Evolutionary conservation across 2,329 filamentous ascomycete species (phyloP).

Genomic region (Claviceps sp.): DNA sequence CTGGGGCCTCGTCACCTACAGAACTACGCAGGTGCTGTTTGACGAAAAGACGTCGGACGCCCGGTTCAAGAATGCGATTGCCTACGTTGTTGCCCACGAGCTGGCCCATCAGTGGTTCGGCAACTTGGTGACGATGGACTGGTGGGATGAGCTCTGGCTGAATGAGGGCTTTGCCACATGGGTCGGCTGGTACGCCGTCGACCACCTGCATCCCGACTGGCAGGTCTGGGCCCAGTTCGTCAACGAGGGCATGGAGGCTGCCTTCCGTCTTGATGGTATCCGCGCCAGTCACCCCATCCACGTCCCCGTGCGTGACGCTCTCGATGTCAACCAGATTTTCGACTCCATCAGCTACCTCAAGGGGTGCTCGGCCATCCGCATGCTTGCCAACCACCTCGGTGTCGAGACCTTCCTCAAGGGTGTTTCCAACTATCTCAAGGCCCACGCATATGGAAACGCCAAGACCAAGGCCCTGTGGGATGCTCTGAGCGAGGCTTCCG

Average conservation of each 20-base stretch:
- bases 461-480: constrained; percentile 87
- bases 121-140: constrained; percentile 92
- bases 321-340: constrained; percentile 97
- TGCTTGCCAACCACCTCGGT: constrained; percentile 84
- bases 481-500: constrained; percentile 75
- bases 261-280: constrained; percentile 79
- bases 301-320: constrained; percentile 81
- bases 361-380: constrained; percentile 90
- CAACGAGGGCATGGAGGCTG: constrained; percentile 84
- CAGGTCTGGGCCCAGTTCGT: constrained; percentile 97
- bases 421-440: constrained; percentile 78
- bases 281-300: constrained; percentile 92
- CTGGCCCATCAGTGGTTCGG: constrained; percentile 95
- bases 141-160: constrained; percentile 89
- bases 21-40: constrained; percentile 90
- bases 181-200: constrained; percentile 89
- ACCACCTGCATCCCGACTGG: constrained; percentile 92
- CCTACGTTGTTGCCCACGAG: constrained; percentile 97
- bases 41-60: constrained; percentile 86
- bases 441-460: constrained; percentile 79
- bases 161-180: constrained; percentile 97
- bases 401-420: constrained; percentile 81
- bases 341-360: constrained; percentile 95
- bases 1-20: constrained; percentile 92
- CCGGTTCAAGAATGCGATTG: constrained; percentile 82